phyloP scores from a whole-genome alignment of 83 land plant species.

The Picea abies region DNA sequence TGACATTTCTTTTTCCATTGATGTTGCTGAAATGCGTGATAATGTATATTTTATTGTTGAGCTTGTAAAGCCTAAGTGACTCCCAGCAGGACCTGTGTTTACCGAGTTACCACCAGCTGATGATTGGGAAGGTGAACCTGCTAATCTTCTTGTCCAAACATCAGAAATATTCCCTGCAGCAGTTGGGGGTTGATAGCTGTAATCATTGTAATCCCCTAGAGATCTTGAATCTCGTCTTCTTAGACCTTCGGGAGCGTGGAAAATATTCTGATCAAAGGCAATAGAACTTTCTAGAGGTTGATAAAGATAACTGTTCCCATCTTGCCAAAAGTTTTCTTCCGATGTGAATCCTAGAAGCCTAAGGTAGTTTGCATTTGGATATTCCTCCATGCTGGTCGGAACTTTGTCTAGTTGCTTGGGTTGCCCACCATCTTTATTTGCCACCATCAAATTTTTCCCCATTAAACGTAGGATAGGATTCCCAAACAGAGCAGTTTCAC shows the following conservation, averaged over 20 bases:
- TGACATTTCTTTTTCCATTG: neutral
- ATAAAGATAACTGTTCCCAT: neutral
- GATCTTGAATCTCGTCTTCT: constrained; percentile 6
- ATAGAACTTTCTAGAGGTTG: constrained; percentile 13
- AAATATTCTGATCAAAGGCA: constrained; percentile 10
- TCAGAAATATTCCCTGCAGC: constrained; percentile 4
- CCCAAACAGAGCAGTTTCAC: constrained; percentile 7
- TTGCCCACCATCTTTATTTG: constrained; percentile 36
- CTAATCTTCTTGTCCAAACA: neutral
- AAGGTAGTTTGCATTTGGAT: constrained; percentile 19
- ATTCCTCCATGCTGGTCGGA: neutral
- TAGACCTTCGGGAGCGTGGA: constrained; percentile 2
- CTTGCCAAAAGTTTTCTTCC: constrained; percentile 8
- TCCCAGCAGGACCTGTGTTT: constrained; percentile 11
- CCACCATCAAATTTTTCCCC: constrained; percentile 77
- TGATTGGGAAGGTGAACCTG: neutral
- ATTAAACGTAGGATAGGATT: constrained; percentile 57
- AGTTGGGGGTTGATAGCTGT: neutral
- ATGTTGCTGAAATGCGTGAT: neutral
- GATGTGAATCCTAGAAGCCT: constrained; percentile 27
- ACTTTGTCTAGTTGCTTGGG: constrained; percentile 16
- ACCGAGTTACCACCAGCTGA: neutral
- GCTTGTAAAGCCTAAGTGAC: neutral
- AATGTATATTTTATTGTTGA: constrained; percentile 5
- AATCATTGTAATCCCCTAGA: neutral